Evolutionary conservation across 257 asterid genomes (phyloP), one percentile per base, ranked within the genome.

Genomic region (Capsicum rhomboideum): DNA sequence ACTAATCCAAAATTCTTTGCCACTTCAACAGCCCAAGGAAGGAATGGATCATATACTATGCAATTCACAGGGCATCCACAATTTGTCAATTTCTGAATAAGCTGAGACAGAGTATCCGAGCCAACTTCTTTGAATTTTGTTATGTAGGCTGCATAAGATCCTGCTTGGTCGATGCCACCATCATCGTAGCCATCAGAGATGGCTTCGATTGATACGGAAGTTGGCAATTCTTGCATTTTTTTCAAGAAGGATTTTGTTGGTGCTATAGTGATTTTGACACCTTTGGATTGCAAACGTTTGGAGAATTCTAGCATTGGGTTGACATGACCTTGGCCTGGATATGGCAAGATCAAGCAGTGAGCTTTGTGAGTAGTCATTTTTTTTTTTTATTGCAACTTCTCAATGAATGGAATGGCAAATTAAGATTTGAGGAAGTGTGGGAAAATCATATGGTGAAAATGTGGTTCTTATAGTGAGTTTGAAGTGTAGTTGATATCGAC

Each of bases 261-360:
- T 0, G 82, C 90, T 0, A 87, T 58, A 2, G 91, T 90, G 66
- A 82, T 61, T 77, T 82, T 86, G 4, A 85, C 21, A 21, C 75
- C 85, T 87, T 85, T 85, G 42, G 63, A 83, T 81, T 84, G 44
- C 42, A 89, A 86, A 12, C 91, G 86, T 34, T 90, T 90, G 10
- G 91, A 88, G 82, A 90, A 90, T 79, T 34, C 4, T 3, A 34
- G 37, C 37, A 34, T 34, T 34, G 2, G 37, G 37, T 34, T 34
- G 4, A 34, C 4, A 34, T 2, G 37, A 34, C 37, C 37, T 34
- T 34, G 37, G 37, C 37, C 4, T 34, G 37, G 37, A 5, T 34
- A 34, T 34, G 2, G 37, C 37, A 34, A 34, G 37, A 34, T 34
- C 37, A 34, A 34, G 4, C 37, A 34, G 37, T 34, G 37, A 34